Conservation (phyloP, 139 green algal species). For the Spirogloea muscicola region DNA sequence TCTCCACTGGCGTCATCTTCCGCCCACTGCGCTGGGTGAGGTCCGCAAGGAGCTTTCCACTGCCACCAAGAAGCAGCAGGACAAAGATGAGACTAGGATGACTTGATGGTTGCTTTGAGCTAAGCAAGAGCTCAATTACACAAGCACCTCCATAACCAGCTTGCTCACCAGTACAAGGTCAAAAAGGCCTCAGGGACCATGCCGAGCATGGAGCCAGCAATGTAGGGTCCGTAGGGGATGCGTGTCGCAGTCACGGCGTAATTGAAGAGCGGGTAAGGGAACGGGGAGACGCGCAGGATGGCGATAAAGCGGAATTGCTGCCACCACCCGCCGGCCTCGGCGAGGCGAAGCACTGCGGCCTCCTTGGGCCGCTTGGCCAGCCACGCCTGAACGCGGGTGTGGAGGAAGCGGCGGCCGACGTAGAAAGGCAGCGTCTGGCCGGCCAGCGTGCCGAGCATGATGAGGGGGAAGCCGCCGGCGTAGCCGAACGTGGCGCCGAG, state of each 20-base stretch:
- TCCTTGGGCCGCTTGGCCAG: slow-evolving; percentile 23
- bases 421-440: slow-evolving; percentile 26
- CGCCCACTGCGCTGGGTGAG: background rate
- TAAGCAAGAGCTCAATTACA: background rate
- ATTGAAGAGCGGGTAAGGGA: slow-evolving; percentile 35
- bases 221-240: slow-evolving; percentile 34
- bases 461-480: slow-evolving; percentile 31
- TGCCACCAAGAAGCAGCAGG: background rate
- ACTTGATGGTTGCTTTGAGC: background rate
- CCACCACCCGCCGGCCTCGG: slow-evolving; percentile 24
- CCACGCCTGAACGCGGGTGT: slow-evolving; percentile 37
- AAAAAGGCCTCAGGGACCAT: slow-evolving; percentile 29
- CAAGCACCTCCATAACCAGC: background rate
- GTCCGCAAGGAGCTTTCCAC: slow-evolving; percentile 7
- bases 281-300: slow-evolving; percentile 31
- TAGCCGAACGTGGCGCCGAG: slow-evolving; percentile 33
- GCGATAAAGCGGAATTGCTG: slow-evolving; percentile 35
- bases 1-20: slow-evolving; percentile 10
- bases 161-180: slow-evolving; percentile 31
- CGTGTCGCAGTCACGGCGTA: slow-evolving; percentile 28
- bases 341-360: slow-evolving; percentile 13
- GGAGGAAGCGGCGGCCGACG: slow-evolving; percentile 33
- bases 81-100: background rate
- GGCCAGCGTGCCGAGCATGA: slow-evolving; percentile 11
- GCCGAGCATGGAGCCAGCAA: slow-evolving; percentile 8